Evolutionary conservation across 192 early-diverging fungal genomes (phyloP), one percentile per base, ranked within the genome.

Genomic region (Gonapodya sp.): DNA sequence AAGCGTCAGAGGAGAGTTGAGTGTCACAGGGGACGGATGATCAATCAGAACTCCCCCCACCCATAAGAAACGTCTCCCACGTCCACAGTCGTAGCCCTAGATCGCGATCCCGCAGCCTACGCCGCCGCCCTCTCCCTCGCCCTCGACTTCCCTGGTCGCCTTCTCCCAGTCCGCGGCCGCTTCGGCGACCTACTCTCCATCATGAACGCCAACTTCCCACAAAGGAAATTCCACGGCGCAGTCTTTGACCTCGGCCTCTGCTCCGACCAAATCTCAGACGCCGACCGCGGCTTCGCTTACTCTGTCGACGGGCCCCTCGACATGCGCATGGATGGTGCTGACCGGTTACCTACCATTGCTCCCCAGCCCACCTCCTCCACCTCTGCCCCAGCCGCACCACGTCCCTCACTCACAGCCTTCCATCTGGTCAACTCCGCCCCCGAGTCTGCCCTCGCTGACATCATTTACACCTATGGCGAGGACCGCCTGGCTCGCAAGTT

Each of bases 231-330:
- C 36, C 91, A 93, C 84, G 94, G 93, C 24, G 88, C 92, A 36
- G 85, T 94, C 0, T 90, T 93, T 78, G 94, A 95, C 81, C 89
- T 95, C 82, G 94, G 94, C 72, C 87, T 95, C 14, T 92, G 88
- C 72, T 90, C 90, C 36, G 88, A 87, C 46, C 94, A 94, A 84
- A 83, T 95, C 35, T 89, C 89, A 79, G 87, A 89, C 0, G 79
- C 87, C 32, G 73, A 81, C 34, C 89, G 94, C 36, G 94, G 94
- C 30, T 95, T 95, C 82, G 92, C 92, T 0, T 91, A 90, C 83
- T 83, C 87, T 30, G 82, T 81, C 1, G 90, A 93, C 37, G 92
- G 91, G 1, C 92, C 92, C 2, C 82, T 95, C 33, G 93, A 93
- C 82, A 94, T 95, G 94, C 87, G 94, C 31, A 94, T 95, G 93